Conservation (phyloP, 2,329 filamentous ascomycete species). For the Aureobasidium sp. region DNA sequence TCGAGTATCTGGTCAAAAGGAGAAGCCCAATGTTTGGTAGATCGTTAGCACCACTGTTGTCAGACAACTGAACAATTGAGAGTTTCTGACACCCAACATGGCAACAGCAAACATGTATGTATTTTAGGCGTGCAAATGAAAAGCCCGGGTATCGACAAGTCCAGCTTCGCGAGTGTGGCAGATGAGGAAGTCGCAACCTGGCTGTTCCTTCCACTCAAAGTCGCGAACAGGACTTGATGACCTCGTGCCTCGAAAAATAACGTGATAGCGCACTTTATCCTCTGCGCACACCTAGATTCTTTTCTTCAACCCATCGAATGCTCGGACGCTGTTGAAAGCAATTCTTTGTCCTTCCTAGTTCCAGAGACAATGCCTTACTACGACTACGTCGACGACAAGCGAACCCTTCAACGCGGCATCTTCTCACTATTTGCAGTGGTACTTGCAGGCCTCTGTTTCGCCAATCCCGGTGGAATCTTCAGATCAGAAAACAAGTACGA, state of each 20-base stretch:
- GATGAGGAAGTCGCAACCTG: neutral
- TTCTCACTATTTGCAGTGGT: constrained; percentile 24
- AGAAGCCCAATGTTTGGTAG: neutral
- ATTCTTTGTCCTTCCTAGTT: neutral
- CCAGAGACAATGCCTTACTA: constrained; percentile 19
- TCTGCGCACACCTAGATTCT: neutral
- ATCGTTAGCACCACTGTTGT: neutral
- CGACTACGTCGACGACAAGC: constrained; percentile 24
- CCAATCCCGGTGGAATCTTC: constrained; percentile 29
- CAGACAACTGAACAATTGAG: neutral
- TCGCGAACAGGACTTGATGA: neutral
- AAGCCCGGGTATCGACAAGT: neutral
- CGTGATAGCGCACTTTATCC: neutral
- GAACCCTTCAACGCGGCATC: constrained; percentile 25
- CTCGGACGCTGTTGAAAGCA: neutral
- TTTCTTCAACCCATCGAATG: neutral
- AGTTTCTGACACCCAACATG: neutral
- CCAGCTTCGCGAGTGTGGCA: neutral
- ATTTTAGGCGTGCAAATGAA: neutral
- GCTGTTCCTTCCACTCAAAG: neutral
- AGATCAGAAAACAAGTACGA: constrained; percentile 23
- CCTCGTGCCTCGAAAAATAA: neutral
- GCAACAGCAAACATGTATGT: neutral
- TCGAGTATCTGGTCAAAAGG: neutral
- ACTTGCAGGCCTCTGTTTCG: constrained; percentile 28